Base-by-base conservation (phyloP, 2,329 filamentous ascomycete genomes). In the Diaporthe sp. region DNA sequence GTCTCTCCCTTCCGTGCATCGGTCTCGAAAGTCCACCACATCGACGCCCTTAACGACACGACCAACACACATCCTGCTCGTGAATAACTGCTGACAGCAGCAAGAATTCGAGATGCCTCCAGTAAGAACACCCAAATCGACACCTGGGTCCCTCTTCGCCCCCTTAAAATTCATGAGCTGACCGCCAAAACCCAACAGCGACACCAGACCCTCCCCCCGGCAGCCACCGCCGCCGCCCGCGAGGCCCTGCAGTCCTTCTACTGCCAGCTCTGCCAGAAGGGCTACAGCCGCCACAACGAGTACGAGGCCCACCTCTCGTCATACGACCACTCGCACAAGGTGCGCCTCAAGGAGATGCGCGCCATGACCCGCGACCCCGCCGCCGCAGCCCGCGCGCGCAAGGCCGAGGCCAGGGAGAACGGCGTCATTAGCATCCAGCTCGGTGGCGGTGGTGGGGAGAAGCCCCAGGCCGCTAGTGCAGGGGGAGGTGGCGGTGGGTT, bases 321-420 rank as follows among this genome's bases (percentile, higher is more conserved):
- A 80, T 98, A 98, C 84, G 97, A 98, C 82, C 97, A 99, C 85
- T 94, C 94, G 80, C 97, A 99, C 85, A 96, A 95, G 83, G 95
- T 97, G 86, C 93, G 94, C 68, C 90, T 96, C 75, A 94, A 95
- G 84, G 94, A 97, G 80, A 95, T 96, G 94, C 95, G 95, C 85
- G 92, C 94, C 80, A 93, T 96, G 88, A 92, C 94, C 44, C 92
- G 93, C 79, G 93, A 95, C 78, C 92, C 94, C 1, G 89, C 88
- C 72, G 92, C 91, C 34, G 89, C 88, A 19, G 90, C 88, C 31
- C 91, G 92, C 79, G 92, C 93, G 2, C 88, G 92, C n/a, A 92
- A 91, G 80, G 91, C 92, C 46, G 92, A 95, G 82, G 92, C 92
- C 71, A 93, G 93, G 82, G 92, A 92, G 68, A 92, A 93, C 77